Percentiles rank a stretch among this genome's conserved stretches.
Conservation (phyloP, 345 rosid genomes). For the Erysimum cheiranthoides region DNA sequence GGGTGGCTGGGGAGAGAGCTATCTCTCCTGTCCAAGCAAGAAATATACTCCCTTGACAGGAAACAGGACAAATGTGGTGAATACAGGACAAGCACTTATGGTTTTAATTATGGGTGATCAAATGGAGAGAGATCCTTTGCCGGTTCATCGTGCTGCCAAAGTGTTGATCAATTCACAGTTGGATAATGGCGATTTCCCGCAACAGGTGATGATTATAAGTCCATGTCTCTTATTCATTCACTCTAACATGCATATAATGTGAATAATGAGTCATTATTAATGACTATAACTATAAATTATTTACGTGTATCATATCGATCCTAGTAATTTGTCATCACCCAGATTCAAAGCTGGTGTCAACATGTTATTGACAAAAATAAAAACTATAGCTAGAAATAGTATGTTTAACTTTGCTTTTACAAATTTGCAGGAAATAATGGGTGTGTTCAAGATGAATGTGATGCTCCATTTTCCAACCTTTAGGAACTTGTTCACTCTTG, state of each 20-base stretch:
- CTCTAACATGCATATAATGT: too few relatives aligned
- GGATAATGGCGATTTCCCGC: neutral
- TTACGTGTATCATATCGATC: too few relatives aligned
- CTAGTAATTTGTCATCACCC: too few relatives aligned
- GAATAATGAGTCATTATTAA: too few relatives aligned
- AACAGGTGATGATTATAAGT: neutral
- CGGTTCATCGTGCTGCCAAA: conserved; percentile 21
- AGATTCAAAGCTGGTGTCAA: too few relatives aligned
- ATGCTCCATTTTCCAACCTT: neutral
- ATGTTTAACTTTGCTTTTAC: neutral
- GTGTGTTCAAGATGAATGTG: neutral
- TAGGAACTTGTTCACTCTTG: neutral
- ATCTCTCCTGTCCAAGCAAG: conserved; percentile 56
- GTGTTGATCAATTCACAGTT: neutral
- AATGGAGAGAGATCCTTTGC: conserved; percentile 23
- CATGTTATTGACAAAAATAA: too few relatives aligned
- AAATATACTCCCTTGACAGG: conserved; percentile 51
- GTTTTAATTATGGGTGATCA: conserved; percentile 49
- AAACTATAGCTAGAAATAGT: too few relatives aligned
- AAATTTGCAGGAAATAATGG: neutral
- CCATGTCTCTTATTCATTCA: too few relatives aligned
- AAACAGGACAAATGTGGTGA: conserved; percentile 53
- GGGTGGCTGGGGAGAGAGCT: conserved; percentile 74
- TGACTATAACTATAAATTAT: too few relatives aligned
- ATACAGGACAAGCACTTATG: conserved; percentile 61